phyloP scores from a whole-genome alignment of 2,329 filamentous ascomycete genomes.

The Atkinsonella hypoxylon region DNA sequence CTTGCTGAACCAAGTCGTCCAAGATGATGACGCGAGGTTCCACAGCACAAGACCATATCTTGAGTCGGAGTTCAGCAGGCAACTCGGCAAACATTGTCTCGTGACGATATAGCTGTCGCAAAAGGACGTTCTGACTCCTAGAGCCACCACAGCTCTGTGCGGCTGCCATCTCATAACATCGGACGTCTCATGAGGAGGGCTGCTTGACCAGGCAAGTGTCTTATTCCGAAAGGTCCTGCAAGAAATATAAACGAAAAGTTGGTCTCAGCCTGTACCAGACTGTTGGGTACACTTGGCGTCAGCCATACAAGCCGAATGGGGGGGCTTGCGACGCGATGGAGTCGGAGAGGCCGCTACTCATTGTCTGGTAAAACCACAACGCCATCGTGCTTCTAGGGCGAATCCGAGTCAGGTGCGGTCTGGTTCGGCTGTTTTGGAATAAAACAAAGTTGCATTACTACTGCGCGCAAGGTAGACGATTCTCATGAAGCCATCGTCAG shows the following conservation, averaged over 20 bases:
- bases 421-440: neutral
- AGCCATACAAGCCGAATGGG: neutral
- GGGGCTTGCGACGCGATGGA: conserved; percentile 2
- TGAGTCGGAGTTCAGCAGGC: conserved; percentile 25
- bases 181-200: neutral
- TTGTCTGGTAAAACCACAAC: conserved; percentile 2
- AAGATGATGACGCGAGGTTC: conserved; percentile 25
- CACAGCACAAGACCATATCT: conserved; percentile 25
- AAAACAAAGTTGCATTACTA: neutral
- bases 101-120: neutral
- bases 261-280: conserved; percentile 1
- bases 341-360: conserved; percentile 3
- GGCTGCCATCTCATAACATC: conserved; percentile 3
- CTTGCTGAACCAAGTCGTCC: conserved; percentile 20
- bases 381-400: conserved; percentile 2
- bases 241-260: neutral
- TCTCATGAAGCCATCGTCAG: conserved; percentile 6
- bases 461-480: neutral
- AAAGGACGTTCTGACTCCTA: neutral
- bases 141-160: conserved; percentile 2
- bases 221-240: neutral
- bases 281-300: conserved; percentile 3
- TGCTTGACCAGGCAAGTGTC: neutral
- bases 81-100: conserved; percentile 16
- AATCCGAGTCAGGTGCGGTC: neutral